Conservation (phyloP, 73 alveolate genomes). For the Breviolum minutum region DNA sequence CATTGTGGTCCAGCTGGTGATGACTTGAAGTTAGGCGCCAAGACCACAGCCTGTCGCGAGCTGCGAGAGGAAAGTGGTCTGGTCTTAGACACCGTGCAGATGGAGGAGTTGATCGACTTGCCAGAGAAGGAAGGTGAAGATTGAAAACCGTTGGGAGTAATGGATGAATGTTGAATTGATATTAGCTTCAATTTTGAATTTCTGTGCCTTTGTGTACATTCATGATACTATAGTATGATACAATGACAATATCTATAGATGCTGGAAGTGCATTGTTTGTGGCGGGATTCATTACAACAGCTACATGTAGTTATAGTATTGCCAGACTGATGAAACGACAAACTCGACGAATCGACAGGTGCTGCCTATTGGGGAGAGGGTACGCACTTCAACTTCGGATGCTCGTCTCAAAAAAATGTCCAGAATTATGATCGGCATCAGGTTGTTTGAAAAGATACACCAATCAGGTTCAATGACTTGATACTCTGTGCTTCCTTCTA, state of each 20-base stretch:
- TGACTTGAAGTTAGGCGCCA: conserved; percentile 1
- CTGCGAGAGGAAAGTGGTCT: conserved; percentile 23
- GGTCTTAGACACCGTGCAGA: background rate
- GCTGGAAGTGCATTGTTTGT: background rate
- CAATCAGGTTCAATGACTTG: background rate
- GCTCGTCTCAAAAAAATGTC: background rate
- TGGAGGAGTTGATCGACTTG: background rate
- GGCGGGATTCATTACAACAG: too few species aligned
- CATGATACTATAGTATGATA: too few species aligned
- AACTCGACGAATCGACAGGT: background rate
- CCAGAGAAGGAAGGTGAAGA: background rate
- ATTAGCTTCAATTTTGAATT: background rate
- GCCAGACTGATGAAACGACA: background rate
- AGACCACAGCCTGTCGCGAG: background rate
- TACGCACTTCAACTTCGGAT: conserved; percentile 15
- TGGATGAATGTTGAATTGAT: background rate
- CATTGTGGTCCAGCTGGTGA: background rate
- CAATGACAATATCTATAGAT: background rate
- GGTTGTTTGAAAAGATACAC: background rate
- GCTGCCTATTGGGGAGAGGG: conserved; percentile 17
- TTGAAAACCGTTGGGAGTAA: background rate
- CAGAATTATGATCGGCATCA: background rate
- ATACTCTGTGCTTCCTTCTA: background rate
- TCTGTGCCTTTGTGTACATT: background rate
- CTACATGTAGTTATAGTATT: background rate